Base-by-base conservation (phyloP, 257 asterid species). In the Ocimum tenuiflorum region DNA sequence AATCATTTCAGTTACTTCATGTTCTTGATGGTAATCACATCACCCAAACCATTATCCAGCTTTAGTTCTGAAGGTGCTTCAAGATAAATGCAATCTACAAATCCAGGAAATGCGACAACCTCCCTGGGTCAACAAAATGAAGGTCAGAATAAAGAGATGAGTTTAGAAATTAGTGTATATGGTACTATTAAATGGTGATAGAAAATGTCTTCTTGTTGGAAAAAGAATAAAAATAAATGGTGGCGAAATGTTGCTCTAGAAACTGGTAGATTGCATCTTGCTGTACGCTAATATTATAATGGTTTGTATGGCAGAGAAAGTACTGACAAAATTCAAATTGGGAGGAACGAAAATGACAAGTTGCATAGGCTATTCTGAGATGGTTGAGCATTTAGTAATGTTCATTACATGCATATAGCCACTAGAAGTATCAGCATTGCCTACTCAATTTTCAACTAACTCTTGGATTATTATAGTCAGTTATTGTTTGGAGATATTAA, bases 81-180 rank as follows among this genome's bases (percentile, higher is more conserved):
- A 66, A 94, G 96, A 83, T 94, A 94, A 62, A 94, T 20, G 53
- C 92, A 94, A 81, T 94, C 99, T 14, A 94, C 99, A 69, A 90
- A 90, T 80, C 99, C 96, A 9, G 99, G 99, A 76, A 94, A 94
- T 18, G 92, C 85, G 68, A 90, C 84, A 13, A 15, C 67, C 70
- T 88, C 97, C 95, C 99, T 94, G 84, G 18, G 19, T 53, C 19
- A 56, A 31, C 65, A 59, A 53, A 38, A 43, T 8, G 65, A 65
- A 46, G 50, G 19, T 62, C 61, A 69, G 45, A 13, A 20, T 43
- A 13, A 58, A 54, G 10, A 36, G 42, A 63, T 47, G 8, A 11
- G 7, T 42, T 63, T 13, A 42, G 6, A 13, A 11, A 1, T 52
- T 23, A 12, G 18, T 56, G 62, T 56, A 15, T 6, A 29, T 4